These are phyloP conservation scores for Canavalia gladiata DNA, from an alignment of 306 rosid species.

Conservation along the genomic window DNA sequence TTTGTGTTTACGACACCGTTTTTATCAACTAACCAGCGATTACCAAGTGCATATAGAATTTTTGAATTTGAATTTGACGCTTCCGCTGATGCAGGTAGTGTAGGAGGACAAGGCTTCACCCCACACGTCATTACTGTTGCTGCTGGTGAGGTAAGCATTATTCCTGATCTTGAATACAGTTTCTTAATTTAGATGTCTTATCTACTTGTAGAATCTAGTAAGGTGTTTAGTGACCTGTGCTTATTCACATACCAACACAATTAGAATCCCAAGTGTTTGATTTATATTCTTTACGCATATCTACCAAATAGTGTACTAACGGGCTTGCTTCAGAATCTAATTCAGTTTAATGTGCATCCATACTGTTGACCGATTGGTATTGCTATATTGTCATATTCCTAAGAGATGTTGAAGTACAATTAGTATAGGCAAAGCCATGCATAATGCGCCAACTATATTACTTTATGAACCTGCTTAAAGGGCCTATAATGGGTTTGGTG, in stretches of 20 bases:
- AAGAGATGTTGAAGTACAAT: neutral
- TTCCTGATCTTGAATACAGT: conserved; percentile 20
- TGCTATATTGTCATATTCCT: conserved; percentile 6
- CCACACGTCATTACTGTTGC: conserved; percentile 73
- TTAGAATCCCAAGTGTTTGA: conserved; percentile 1
- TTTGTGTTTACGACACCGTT: neutral
- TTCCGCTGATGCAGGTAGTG: conserved; percentile 64
- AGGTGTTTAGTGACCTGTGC: neutral
- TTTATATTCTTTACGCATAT: neutral
- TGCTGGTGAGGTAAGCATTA: conserved; percentile 78
- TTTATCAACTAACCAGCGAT: neutral
- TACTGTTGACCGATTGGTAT: neutral
- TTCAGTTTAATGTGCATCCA: neutral
- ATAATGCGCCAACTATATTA: neutral
- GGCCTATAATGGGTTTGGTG: conserved; percentile 1
- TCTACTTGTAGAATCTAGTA: neutral
- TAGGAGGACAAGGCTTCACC: conserved; percentile 83
- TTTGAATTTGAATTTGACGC: conserved; percentile 27
- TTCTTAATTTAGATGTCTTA: conserved; percentile 9
- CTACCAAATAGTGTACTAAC: neutral
- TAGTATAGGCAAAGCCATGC: neutral
- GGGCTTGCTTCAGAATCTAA: neutral
- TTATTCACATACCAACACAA: neutral
- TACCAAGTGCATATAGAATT: neutral
- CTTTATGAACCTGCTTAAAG: conserved; percentile 10